Conservation (phyloP, 192 early-diverging fungal genomes). For the Paraglomus brasilianum region DNA sequence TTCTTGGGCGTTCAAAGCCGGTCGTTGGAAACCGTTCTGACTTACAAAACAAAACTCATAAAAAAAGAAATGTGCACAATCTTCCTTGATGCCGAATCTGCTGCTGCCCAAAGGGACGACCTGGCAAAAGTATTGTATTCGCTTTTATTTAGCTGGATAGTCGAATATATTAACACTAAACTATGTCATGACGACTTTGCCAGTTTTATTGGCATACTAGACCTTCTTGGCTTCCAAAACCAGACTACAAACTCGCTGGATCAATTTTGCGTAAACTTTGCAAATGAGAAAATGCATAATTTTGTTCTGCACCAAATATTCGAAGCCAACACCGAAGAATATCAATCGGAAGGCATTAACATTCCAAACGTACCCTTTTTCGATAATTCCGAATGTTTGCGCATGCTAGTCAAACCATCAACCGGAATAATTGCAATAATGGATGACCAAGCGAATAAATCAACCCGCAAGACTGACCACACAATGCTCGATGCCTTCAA, state of each 20-base stretch:
- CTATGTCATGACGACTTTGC: constrained; percentile 66
- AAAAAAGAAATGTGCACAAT: constrained; percentile 80
- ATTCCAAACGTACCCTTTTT: constrained; percentile 56
- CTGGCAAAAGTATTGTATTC: constrained; percentile 77
- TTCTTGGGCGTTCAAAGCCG: constrained; percentile 77
- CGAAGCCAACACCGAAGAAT: constrained; percentile 63
- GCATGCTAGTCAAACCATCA: constrained; percentile 60
- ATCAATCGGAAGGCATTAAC: constrained; percentile 58
- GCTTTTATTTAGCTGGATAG: constrained; percentile 80
- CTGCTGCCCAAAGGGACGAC: constrained; percentile 69
- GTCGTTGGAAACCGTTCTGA: constrained; percentile 73
- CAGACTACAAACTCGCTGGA: constrained; percentile 57
- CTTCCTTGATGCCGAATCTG: constrained; percentile 72
- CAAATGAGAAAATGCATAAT: constrained; percentile 84
- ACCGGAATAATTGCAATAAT: constrained; percentile 75
- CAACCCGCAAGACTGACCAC: constrained; percentile 43
- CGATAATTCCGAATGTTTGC: constrained; percentile 66
- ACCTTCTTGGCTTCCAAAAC: constrained; percentile 78
- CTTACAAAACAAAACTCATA: constrained; percentile 79
- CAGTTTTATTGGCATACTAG: constrained; percentile 82
- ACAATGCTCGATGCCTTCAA: constrained; percentile 56
- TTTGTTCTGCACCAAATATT: constrained; percentile 72
- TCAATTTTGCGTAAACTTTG: constrained; percentile 75
- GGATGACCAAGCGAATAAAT: constrained; percentile 64
- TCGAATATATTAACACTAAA: constrained; percentile 81